Percentiles rank a stretch among this genome's conserved stretches.
These are phyloP conservation scores for Fallopia convolvulus DNA, from an alignment of 148 eudicot species.

Conservation along the genomic window DNA sequence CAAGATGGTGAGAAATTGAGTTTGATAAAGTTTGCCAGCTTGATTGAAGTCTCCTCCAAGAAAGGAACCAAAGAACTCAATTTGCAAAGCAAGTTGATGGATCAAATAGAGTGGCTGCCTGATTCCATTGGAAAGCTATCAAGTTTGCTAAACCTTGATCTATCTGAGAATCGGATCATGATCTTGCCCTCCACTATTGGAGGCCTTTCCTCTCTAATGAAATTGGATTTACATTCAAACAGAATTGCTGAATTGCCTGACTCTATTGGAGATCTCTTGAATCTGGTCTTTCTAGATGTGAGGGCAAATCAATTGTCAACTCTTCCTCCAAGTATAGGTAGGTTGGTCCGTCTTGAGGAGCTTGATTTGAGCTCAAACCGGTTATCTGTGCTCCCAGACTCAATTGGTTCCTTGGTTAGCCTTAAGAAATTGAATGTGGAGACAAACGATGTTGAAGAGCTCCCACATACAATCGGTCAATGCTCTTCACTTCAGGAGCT, in stretches of 20 bases:
- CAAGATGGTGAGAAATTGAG: conserved; percentile 69
- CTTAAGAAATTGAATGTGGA: conserved; percentile 49
- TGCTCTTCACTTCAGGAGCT: conserved; percentile 74
- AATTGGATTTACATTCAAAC: conserved; percentile 69
- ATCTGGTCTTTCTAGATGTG: conserved; percentile 50
- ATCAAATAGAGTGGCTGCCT: conserved; percentile 79
- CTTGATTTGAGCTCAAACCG: conserved; percentile 69
- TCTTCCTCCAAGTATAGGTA: conserved; percentile 54
- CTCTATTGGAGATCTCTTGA: conserved; percentile 57
- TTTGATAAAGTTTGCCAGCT: conserved; percentile 68
- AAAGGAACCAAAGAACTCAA: conserved; percentile 52
- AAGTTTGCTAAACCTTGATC: conserved; percentile 48
- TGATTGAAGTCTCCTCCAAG: conserved; percentile 66
- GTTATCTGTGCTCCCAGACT: conserved; percentile 44
- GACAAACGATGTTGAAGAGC: conserved; percentile 63
- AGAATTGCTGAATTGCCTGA: conserved; percentile 44
- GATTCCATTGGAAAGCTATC: conserved; percentile 80
- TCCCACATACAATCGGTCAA: conserved; percentile 67
- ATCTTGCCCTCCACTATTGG: conserved; percentile 55
- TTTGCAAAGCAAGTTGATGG: conserved; percentile 48
- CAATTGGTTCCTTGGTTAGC: conserved; percentile 52
- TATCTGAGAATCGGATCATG: conserved; percentile 60
- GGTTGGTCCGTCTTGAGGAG: conserved; percentile 57
- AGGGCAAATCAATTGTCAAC: conserved; percentile 48
- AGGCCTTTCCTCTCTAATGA: conserved; percentile 55